Conservation (phyloP, 2,329 filamentous ascomycete species). For the Fusarium sp. region DNA sequence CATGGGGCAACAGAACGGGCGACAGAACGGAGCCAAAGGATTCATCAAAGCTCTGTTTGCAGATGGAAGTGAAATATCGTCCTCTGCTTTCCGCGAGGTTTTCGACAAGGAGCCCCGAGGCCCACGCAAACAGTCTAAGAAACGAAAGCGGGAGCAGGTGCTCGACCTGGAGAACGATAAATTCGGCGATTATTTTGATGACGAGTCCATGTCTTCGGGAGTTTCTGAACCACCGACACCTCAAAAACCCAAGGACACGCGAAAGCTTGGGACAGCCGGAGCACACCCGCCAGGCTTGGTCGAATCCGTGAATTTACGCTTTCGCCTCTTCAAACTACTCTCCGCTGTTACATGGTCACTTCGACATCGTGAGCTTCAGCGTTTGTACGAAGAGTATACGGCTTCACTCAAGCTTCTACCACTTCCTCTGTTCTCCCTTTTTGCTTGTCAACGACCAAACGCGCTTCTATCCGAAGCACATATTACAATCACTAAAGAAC, state of each 20-base stretch:
- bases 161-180: conserved; percentile 73
- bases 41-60: conserved; percentile 79
- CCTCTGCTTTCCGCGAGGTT: conserved; percentile 74
- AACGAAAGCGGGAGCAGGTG: conserved; percentile 63
- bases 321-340: conserved; percentile 73
- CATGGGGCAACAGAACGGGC: conserved; percentile 62
- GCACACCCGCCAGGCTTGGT: conserved; percentile 52
- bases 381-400: conserved; percentile 73
- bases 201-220: conserved; percentile 67
- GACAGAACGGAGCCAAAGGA: conserved; percentile 64
- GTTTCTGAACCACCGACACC: conserved; percentile 64
- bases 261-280: conserved; percentile 43
- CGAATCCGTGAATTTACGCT: conserved; percentile 73
- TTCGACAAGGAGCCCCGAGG: conserved; percentile 74
- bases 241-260: conserved; percentile 54
- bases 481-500: conserved; percentile 62
- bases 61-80: conserved; percentile 69
- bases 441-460: conserved; percentile 60
- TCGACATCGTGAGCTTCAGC: conserved; percentile 60
- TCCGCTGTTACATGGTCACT: conserved; percentile 65
- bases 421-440: conserved; percentile 69
- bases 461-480: conserved; percentile 57
- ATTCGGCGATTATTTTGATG: conserved; percentile 73
- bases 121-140: conserved; percentile 59
- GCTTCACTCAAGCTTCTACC: conserved; percentile 72